Evolutionary conservation across 2,329 filamentous ascomycete species (phyloP).

Genomic region (Monilinia fructigena): DNA sequence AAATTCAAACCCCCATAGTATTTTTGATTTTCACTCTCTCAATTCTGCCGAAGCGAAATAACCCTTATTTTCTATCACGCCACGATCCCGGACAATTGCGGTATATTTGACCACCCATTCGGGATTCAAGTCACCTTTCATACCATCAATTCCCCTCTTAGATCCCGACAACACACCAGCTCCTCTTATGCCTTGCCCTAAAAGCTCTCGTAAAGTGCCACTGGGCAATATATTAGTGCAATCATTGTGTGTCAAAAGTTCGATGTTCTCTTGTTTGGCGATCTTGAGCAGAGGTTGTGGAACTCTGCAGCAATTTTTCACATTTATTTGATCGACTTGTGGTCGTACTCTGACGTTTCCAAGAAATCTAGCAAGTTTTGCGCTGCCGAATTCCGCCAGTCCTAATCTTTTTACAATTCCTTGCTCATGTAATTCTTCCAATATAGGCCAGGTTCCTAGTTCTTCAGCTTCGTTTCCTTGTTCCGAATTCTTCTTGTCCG

Average conservation of each 20-base stretch:
- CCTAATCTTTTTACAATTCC: constrained; percentile 76
- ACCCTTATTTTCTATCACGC: constrained; percentile 97
- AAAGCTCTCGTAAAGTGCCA: constrained; percentile 79
- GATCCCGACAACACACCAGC: constrained; percentile 68
- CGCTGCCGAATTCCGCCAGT: constrained; percentile 85
- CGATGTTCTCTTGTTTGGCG: constrained; percentile 79
- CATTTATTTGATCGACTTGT: constrained; percentile 91
- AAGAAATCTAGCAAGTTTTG: constrained; percentile 77
- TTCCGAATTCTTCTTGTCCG: constrained; percentile 58
- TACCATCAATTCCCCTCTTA: constrained; percentile 49
- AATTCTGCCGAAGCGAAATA: constrained; percentile 88
- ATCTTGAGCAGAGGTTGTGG: constrained; percentile 81
- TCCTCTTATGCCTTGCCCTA: constrained; percentile 70
- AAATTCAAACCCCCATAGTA: not conserved
- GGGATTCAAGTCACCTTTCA: constrained; percentile 76
- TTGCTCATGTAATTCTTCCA: constrained; percentile 71
- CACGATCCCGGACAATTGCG: constrained; percentile 87
- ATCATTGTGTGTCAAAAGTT: constrained; percentile 90
- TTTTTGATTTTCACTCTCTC: constrained; percentile 41
- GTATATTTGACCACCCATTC: constrained; percentile 98
- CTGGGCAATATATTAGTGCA: constrained; percentile 86
- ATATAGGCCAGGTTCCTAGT: constrained; percentile 64
- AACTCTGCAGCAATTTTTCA: constrained; percentile 93
- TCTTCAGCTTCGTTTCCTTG: constrained; percentile 68
- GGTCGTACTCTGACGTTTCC: constrained; percentile 69